These are phyloP conservation scores for Hirsutella minnesotensis DNA, from an alignment of 2,329 filamentous ascomycete genomes.

Conservation along the genomic window DNA sequence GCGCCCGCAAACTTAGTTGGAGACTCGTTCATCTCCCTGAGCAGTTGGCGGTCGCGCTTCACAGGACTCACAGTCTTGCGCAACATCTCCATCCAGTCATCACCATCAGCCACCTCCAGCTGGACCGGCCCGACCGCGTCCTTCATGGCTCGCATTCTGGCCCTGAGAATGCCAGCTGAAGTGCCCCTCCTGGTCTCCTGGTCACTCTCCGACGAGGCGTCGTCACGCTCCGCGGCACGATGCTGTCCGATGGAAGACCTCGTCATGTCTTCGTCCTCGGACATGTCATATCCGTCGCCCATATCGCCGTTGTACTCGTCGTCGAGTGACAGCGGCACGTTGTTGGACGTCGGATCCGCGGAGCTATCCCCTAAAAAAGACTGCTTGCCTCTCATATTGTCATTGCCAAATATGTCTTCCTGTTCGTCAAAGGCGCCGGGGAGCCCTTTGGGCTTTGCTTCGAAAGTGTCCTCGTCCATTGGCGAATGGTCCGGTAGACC, in stretches of 20 bases:
- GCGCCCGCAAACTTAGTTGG: constrained; percentile 16
- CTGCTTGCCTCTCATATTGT: constrained; percentile 43
- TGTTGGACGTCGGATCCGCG: constrained; percentile 63
- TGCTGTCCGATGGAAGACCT: constrained; percentile 63
- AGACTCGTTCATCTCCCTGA: constrained; percentile 48
- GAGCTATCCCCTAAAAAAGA: constrained; percentile 93
- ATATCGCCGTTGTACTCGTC: constrained; percentile 44
- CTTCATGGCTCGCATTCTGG: constrained; percentile 52
- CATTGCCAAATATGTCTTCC: constrained; percentile 40
- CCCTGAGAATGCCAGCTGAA: constrained; percentile 50
- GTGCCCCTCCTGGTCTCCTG: constrained; percentile 32
- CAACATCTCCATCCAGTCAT: constrained; percentile 89
- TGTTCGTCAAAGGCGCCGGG: constrained; percentile 73
- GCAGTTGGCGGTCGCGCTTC: constrained; percentile 76
- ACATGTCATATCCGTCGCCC: constrained; percentile 68
- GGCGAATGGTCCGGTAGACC: constrained; percentile 13
- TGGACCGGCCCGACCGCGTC: constrained; percentile 45
- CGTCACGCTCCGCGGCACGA: constrained; percentile 63
- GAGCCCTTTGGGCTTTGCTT: constrained; percentile 42
- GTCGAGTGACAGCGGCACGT: constrained; percentile 46
- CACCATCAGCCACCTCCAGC: constrained; percentile 53
- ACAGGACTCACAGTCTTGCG: constrained; percentile 88
- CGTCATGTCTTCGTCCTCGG: constrained; percentile 61
- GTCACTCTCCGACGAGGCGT: constrained; percentile 43
- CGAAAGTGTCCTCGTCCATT: constrained; percentile 45